Evolutionary conservation across 2,329 filamentous ascomycete species (phyloP).

Genomic region (Botryotinia convoluta): DNA sequence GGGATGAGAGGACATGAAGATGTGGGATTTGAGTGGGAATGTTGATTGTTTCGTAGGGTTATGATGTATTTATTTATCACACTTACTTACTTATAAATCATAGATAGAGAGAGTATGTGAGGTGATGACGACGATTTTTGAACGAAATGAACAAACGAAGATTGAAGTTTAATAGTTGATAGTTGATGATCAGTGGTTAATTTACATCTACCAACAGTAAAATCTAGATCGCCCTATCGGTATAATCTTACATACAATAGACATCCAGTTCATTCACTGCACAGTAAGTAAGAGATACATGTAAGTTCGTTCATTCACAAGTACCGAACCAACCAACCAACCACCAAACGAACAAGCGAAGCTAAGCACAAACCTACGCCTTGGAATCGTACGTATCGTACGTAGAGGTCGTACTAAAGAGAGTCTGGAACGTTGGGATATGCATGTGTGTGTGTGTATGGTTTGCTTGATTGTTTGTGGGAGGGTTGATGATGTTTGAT

Average conservation of each 20-base stretch:
- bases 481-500: too few relatives aligned
- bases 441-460: too few relatives aligned
- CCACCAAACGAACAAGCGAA: neutral
- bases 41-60: neutral
- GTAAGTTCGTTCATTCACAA: too few relatives aligned
- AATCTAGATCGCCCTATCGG: neutral
- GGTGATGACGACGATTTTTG: too few relatives aligned
- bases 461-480: too few relatives aligned
- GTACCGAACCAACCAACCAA: too few relatives aligned
- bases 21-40: too few relatives aligned
- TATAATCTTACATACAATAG: neutral
- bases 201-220: neutral
- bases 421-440: neutral
- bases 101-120: neutral
- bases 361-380: neutral
- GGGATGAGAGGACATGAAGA: too few relatives aligned
- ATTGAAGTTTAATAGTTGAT: too few relatives aligned
- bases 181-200: neutral
- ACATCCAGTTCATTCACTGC: accelerated
- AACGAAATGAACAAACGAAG: too few relatives aligned
- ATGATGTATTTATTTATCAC: too few relatives aligned
- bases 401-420: neutral
- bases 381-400: neutral
- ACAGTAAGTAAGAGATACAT: neutral
- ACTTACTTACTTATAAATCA: accelerated